phyloP scores from a whole-genome alignment of 805 yeast species.

The Schwanniomyces occidentalis region DNA sequence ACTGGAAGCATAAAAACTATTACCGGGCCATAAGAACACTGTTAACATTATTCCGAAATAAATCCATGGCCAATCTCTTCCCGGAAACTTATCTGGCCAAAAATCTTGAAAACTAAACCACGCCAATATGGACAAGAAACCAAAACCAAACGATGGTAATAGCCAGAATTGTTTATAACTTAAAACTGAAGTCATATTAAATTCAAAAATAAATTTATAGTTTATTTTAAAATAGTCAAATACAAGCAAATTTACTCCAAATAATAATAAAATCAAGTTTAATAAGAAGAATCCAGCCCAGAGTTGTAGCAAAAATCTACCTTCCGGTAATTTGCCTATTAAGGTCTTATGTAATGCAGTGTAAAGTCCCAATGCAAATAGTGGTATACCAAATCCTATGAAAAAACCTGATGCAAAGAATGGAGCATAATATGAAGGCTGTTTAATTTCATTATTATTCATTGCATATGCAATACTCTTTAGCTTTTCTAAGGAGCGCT shows the following conservation, averaged over 20 bases:
- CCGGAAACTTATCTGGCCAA: constrained; percentile 60
- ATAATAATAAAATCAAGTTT: constrained; percentile 57
- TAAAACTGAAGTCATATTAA: constrained; percentile 65
- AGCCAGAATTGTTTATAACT: constrained; percentile 66
- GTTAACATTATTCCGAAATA: constrained; percentile 55
- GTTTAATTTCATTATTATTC: constrained; percentile 27
- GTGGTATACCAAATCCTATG: constrained; percentile 70
- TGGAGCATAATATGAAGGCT: constrained; percentile 36
- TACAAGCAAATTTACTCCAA: constrained; percentile 66
- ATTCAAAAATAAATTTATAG: constrained; percentile 90
- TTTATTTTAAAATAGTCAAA: constrained; percentile 80
- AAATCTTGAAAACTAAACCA: constrained; percentile 78
- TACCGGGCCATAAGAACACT: constrained; percentile 61
- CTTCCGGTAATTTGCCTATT: constrained; percentile 49
- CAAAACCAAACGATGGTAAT: constrained; percentile 60
- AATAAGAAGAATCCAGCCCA: constrained; percentile 90
- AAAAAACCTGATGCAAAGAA: constrained; percentile 66
- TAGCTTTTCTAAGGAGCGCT: constrained; percentile 69
- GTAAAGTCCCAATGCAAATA: constrained; percentile 60
- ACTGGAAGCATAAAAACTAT: constrained; percentile 56
- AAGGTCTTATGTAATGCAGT: constrained; percentile 47
- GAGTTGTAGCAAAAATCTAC: constrained; percentile 67
- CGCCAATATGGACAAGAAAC: constrained; percentile 57
- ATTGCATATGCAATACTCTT: constrained; percentile 43
- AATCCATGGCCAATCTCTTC: constrained; percentile 78